A percentile compares a stretch with the other conserved stretches of the same genome.
These are phyloP conservation scores for Ilyonectria mors-panacis DNA, from an alignment of 2,329 filamentous ascomycete species.

Conservation along the genomic window DNA sequence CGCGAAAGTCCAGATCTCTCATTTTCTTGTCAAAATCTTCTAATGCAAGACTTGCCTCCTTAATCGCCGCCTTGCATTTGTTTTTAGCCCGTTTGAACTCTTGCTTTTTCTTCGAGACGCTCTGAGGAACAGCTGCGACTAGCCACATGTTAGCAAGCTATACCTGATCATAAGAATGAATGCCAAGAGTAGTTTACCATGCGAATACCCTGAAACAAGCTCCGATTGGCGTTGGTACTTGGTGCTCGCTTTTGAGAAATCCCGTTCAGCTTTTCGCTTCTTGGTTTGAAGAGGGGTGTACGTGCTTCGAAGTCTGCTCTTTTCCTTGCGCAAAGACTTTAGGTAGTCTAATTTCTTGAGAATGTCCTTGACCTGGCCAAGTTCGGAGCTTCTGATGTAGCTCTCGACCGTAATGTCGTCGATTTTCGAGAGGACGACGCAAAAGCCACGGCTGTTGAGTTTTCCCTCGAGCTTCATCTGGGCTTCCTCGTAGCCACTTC, in stretches of 20 bases:
- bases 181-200: not conserved
- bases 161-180: no score
- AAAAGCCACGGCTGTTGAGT: conserved; percentile 39
- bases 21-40: not conserved
- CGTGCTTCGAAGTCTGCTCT: not conserved
- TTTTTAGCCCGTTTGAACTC: not conserved
- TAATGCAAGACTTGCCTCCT: not conserved
- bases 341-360: not conserved
- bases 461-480: conserved; percentile 49
- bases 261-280: not conserved
- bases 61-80: not conserved
- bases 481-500: conserved; percentile 41
- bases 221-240: not conserved
- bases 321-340: not conserved
- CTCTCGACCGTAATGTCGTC: conserved; percentile 42
- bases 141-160: not conserved
- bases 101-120: not conserved
- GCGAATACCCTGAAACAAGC: not conserved
- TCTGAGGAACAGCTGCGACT: not conserved
- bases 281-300: not conserved
- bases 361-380: not conserved
- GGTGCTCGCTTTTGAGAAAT: not conserved
- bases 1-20: not conserved
- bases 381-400: conserved; percentile 17
- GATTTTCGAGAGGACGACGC: conserved; percentile 48